Conservation (phyloP, 352 stramenopile species). For the Globisporangium ultimum region DNA sequence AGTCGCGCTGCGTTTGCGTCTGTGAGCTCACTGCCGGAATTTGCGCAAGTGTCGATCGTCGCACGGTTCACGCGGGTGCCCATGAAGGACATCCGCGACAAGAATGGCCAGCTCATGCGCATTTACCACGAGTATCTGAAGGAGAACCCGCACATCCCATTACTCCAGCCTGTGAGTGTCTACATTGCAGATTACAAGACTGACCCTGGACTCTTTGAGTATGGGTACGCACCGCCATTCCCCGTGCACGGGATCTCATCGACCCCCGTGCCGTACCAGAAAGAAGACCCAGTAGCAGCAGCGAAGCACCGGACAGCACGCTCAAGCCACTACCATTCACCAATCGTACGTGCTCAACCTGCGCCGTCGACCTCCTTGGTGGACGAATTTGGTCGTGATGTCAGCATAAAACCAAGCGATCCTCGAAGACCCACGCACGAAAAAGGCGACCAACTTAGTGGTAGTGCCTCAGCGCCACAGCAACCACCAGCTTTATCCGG, state of each 20-base stretch:
- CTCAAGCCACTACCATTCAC: neutral
- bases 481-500: neutral
- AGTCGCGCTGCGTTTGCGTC: slow-evolving; percentile 66
- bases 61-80: slow-evolving; percentile 61
- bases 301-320: slow-evolving; percentile 5
- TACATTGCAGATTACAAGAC: slow-evolving; percentile 40
- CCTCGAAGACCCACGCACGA: neutral
- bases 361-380: slow-evolving; percentile 14
- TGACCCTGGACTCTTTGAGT: slow-evolving; percentile 56
- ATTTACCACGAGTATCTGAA: slow-evolving; percentile 68
- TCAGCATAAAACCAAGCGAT: slow-evolving; percentile 17
- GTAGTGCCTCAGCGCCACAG: neutral
- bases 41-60: slow-evolving; percentile 70
- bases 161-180: slow-evolving; percentile 42
- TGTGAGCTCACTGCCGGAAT: slow-evolving; percentile 65
- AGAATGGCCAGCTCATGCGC: slow-evolving; percentile 76
- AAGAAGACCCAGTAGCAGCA: slow-evolving; percentile 23
- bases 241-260: slow-evolving; percentile 47
- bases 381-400: slow-evolving; percentile 61
- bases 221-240: slow-evolving; percentile 69
- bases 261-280: slow-evolving; percentile 50
- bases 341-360: neutral
- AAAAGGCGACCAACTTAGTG: neutral
- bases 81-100: slow-evolving; percentile 64
- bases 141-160: slow-evolving; percentile 60